Evolutionary conservation across 495 filamentous ascomycete species (phyloP), one percentile per base, ranked within the genome.

Genomic region (Neurospora tetraspora): DNA sequence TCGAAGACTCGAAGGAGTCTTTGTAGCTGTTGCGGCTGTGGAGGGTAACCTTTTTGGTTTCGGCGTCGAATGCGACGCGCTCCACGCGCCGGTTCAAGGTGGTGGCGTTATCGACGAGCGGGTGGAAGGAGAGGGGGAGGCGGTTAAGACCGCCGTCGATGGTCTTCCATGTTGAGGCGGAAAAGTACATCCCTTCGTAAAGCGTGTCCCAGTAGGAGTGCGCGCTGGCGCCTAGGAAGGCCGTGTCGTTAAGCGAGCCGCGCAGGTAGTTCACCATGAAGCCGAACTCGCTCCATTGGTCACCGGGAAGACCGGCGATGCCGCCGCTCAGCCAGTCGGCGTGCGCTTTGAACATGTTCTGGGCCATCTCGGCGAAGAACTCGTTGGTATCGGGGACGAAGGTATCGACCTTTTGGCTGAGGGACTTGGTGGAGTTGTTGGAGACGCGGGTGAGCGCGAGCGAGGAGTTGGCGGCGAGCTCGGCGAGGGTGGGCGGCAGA

Each of bases 331-430:
- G n/a, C 70, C 76, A 85, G 34, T 87, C 78, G 71, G 88, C 90
- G 78, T 93, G 89, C 0, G 89, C 90, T 38, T 85, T 83, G 78
- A 86, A 92, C 80, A 90, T 85, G 78, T 92, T 92, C 4, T 79
- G 80, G 1, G 87, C 87, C 39, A 88, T 77, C 5, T 82, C 79
- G 5, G 80, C 79, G 61, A 87, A 79, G 11, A 78, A 82, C 14
- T 81, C 79, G 0, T 81, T 79, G 0, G 75, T 47, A 20, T 74
- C 73, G 5, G 78, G 69, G 27, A 83, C 74, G 3, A 80, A 40
- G 0, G 70, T 68, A 6, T 79, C 75, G 16, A 82, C 80, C 11
- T 76, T 80, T 4, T 80, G 76, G 11, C 79, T 72, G 3, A 88
- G 84, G 5, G 82, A 75, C 38, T 78, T 73, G 0, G 80, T 81